Evolutionary conservation across 1,284 basidiomycete genomes (phyloP).

Genomic region (Gomphus sp.): DNA sequence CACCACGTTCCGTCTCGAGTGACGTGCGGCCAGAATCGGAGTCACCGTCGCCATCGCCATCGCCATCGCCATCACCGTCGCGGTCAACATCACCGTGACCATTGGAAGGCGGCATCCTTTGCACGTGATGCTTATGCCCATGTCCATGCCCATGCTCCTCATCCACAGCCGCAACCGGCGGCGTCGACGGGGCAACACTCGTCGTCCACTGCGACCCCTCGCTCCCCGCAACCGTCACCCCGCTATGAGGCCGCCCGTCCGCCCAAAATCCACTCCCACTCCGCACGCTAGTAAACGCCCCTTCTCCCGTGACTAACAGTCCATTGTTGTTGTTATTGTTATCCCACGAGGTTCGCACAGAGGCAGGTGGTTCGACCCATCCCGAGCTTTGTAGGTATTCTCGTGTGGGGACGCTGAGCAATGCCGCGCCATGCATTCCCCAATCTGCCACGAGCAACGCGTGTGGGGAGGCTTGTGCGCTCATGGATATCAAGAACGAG

Average conservation of each 20-base stretch:
- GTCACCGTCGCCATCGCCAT: no score
- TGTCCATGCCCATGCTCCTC: no score
- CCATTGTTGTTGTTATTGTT: neutral
- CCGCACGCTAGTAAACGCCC: neutral
- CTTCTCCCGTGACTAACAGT: no score
- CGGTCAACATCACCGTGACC: no score
- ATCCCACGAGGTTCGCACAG: neutral
- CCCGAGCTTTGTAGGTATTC: slow-evolving; percentile 78
- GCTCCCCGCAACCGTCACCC: neutral
- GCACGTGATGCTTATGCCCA: no score
- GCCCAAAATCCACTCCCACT: slow-evolving; percentile 10
- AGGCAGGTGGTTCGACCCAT: slow-evolving; percentile 38
- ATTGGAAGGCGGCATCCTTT: no score
- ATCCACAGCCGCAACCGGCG: no score
- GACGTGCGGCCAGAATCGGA: neutral
- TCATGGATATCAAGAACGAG: slow-evolving; percentile 63
- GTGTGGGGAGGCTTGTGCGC: slow-evolving; percentile 54
- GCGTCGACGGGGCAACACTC: neutral
- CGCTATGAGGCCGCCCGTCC: slow-evolving; percentile 1
- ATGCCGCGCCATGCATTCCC: slow-evolving; percentile 48
- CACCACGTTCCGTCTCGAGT: slow-evolving; percentile 20
- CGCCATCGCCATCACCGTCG: no score
- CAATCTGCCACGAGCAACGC: slow-evolving; percentile 72
- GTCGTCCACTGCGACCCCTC: neutral
- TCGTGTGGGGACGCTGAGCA: slow-evolving; percentile 68